phyloP scores from a whole-genome alignment of 2,329 filamentous ascomycete species.

The Helicocarpus griseus region DNA sequence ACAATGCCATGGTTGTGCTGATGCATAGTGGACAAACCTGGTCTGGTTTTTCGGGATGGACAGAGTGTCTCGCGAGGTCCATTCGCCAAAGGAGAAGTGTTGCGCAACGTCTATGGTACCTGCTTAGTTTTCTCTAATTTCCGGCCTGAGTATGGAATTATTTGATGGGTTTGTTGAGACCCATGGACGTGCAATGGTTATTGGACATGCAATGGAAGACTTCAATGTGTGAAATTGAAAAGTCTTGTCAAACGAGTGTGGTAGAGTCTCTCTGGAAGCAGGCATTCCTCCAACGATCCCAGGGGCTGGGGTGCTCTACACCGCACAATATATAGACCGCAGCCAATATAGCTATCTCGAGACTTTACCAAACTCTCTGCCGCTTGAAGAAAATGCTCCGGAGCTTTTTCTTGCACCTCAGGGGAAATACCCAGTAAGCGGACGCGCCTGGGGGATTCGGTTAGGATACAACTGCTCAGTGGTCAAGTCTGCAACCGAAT shows the following conservation, averaged over 20 bases:
- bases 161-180: constrained; percentile 6
- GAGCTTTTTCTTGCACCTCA: constrained; percentile 8
- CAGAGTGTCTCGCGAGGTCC: neutral
- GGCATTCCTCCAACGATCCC: neutral
- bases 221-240: neutral
- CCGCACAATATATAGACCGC: constrained; percentile 3
- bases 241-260: neutral
- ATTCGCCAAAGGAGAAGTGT: neutral
- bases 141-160: constrained; percentile 7
- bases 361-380: constrained; percentile 2
- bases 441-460: constrained; percentile 3
- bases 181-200: neutral
- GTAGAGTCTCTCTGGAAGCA: neutral
- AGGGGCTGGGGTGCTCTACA: constrained; percentile 5
- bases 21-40: constrained; percentile 4
- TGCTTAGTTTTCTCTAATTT: constrained; percentile 2
- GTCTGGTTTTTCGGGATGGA: neutral
- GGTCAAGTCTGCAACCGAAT: constrained; percentile 4
- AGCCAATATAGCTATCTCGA: neutral
- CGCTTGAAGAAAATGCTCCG: neutral
- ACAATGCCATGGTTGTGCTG: constrained; percentile 3
- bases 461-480: constrained; percentile 7
- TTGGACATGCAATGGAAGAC: neutral
- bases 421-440: constrained; percentile 1
- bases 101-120: neutral